Conservation (phyloP, 2,329 filamentous ascomycete genomes). For the Septoria petroselini region DNA sequence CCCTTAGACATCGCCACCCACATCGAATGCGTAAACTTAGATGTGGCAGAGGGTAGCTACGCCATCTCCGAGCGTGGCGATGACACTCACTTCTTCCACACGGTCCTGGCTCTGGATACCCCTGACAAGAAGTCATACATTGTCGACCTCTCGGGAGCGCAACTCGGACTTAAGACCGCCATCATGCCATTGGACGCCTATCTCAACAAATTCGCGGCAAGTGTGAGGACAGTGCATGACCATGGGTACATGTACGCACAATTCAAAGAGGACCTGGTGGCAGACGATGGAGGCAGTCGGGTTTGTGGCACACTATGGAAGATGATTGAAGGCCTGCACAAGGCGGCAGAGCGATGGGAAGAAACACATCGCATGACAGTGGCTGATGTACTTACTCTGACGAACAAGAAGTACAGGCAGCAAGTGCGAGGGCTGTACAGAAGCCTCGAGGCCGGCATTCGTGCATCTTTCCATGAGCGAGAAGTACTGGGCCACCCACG, state of each 20-base stretch:
- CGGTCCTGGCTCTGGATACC: not conserved
- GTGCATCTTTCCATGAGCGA: not conserved
- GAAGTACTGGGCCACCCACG: not conserved
- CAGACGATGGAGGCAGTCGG: not conserved
- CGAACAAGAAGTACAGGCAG: not conserved
- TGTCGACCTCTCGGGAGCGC: constrained; percentile 1
- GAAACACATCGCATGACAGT: not conserved
- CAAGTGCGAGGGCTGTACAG: not conserved
- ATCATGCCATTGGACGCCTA: not conserved
- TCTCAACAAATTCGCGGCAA: not conserved
- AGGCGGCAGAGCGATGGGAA: not conserved
- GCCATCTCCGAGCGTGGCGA: not conserved
- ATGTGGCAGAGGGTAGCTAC: not conserved
- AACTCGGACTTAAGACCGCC: not conserved
- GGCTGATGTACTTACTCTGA: not conserved
- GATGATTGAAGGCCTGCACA: not conserved
- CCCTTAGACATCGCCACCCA: not conserved
- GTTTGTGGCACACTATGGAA: not conserved
- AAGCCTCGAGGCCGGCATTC: not conserved
- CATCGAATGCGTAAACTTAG: not conserved
- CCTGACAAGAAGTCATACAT: not conserved
- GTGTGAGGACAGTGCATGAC: not conserved
- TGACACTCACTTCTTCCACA: not conserved
- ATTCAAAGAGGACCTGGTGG: not conserved
- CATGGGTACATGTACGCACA: not conserved